Evolutionary conservation across 108 stramenopile genomes (phyloP).

Genomic region (Cyclotella baltica): DNA sequence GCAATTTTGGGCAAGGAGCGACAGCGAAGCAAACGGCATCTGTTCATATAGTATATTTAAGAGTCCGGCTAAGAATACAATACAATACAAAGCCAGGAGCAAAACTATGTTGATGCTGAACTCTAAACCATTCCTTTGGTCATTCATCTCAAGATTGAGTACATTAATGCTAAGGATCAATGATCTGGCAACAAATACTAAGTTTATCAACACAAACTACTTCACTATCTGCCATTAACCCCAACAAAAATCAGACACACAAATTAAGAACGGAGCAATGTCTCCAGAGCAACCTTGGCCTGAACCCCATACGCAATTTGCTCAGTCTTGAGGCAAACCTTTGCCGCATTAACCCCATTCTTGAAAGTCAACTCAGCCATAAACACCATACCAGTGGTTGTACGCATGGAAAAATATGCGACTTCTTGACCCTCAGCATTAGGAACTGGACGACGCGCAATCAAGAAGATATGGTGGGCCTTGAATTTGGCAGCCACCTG

Average conservation of each 20-base stretch:
- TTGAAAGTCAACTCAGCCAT: conserved; percentile 95
- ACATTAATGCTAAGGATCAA: no score
- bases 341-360: conserved; percentile 89
- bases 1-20: no score
- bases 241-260: neutral
- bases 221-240: neutral
- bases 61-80: no score
- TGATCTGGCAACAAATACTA: no score
- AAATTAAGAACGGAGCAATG: conserved; percentile 63
- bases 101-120: no score
- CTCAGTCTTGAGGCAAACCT: conserved; percentile 93
- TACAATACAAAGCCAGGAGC: no score
- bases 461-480: conserved; percentile 83
- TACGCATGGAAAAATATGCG: conserved; percentile 90
- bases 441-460: conserved; percentile 94
- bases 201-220: no score
- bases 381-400: conserved; percentile 79
- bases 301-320: conserved; percentile 71
- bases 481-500: conserved; percentile 81
- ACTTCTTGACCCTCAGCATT: conserved; percentile 93
- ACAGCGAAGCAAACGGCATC: no score
- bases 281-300: conserved; percentile 86
- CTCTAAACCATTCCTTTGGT: no score
- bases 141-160: no score
- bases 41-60: no score